These are phyloP conservation scores for Kwoniella botswanensis DNA, from an alignment of 768 basidiomycete species.

Conservation along the genomic window DNA sequence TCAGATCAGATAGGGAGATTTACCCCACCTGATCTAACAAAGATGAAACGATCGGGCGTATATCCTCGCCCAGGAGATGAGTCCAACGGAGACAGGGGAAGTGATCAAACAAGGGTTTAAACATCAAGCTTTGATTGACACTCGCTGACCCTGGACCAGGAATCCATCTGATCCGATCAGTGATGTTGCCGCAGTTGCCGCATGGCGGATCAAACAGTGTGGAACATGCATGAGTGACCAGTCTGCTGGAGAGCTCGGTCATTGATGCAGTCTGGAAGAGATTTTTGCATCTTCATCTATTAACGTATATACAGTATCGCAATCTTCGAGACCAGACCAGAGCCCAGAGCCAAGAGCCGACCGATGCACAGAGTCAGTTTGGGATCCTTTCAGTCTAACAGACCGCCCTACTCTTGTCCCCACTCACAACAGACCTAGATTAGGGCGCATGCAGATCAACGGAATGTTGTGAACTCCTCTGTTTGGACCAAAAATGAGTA, in stretches of 20 bases:
- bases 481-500: too few species aligned
- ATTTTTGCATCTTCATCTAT: too few species aligned
- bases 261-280: too few species aligned
- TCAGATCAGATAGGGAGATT: neutral
- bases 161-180: too few species aligned
- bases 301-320: too few species aligned
- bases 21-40: neutral
- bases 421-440: neutral
- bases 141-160: too few species aligned
- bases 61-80: neutral
- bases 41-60: neutral
- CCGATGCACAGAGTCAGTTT: too few species aligned
- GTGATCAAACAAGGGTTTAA: neutral
- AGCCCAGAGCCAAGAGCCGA: too few species aligned
- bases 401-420: neutral
- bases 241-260: too few species aligned
- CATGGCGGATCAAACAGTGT: neutral
- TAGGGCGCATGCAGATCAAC: neutral
- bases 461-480: too few species aligned
- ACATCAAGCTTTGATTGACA: neutral
- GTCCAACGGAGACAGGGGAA: neutral
- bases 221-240: too few species aligned
- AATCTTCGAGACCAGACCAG: too few species aligned
- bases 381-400: neutral
- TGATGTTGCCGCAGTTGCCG: neutral